Evolutionary conservation across 2,329 filamentous ascomycete genomes (phyloP).

Genomic region (Fusarium sp.): DNA sequence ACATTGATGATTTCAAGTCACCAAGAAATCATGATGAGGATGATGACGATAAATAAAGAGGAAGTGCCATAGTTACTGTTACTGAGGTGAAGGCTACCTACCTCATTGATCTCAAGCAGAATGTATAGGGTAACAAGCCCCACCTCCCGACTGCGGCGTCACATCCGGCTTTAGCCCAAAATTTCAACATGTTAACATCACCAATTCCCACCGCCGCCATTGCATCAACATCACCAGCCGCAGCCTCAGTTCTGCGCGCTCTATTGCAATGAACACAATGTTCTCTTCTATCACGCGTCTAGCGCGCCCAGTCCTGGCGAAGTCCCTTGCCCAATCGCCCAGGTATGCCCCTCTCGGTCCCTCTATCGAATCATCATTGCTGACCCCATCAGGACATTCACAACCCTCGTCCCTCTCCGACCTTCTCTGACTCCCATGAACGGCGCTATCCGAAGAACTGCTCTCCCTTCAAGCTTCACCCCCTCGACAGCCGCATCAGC

Average conservation of each 20-base stretch:
- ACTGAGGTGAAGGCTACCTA: background rate
- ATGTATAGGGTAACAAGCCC: slow-evolving; percentile 37
- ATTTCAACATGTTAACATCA: slow-evolving; percentile 47
- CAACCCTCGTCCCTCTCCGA: slow-evolving; percentile 64
- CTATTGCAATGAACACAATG: slow-evolving; percentile 44
- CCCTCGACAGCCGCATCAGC: slow-evolving; percentile 49
- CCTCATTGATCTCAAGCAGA: background rate
- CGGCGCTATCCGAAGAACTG: slow-evolving; percentile 51
- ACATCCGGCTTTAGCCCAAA: slow-evolving; percentile 45
- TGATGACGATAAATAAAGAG: slow-evolving; percentile 57
- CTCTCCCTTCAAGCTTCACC: slow-evolving; percentile 50
- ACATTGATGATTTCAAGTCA: background rate
- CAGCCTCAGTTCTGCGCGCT: slow-evolving; percentile 28
- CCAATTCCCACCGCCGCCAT: slow-evolving; percentile 24
- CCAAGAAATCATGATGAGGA: too few species aligned
- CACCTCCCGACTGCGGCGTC: slow-evolving; percentile 32
- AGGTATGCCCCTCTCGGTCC: slow-evolving; percentile 34
- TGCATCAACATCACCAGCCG: slow-evolving; percentile 34
- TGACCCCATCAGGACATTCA: slow-evolving; percentile 57
- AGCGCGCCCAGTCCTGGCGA: slow-evolving; percentile 49
- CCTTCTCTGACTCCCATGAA: slow-evolving; percentile 58
- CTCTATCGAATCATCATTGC: slow-evolving; percentile 8
- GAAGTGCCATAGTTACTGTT: too few species aligned
- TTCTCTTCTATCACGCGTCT: slow-evolving; percentile 51
- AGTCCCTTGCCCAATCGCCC: slow-evolving; percentile 43